Conservation (phyloP, 129 eudicot species). For the Ambrosia trifida region DNA sequence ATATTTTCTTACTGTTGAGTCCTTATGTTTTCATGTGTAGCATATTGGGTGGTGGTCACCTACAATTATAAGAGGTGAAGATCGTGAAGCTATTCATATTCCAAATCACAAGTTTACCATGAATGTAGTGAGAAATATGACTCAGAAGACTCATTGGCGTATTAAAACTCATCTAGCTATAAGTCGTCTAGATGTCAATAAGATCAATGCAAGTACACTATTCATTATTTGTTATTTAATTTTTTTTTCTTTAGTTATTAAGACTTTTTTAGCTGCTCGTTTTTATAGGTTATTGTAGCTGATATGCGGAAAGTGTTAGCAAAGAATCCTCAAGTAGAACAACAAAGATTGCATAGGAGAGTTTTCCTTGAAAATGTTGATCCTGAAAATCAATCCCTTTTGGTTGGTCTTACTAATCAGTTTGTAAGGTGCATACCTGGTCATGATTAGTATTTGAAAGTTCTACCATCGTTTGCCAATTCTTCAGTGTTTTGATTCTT, state of each 20-base stretch:
- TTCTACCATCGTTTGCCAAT: no score
- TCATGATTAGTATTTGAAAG: no score
- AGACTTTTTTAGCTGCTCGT: background rate
- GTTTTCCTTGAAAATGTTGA: conserved; percentile 82
- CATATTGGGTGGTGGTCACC: conserved; percentile 99
- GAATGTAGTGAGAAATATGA: conserved; percentile 91
- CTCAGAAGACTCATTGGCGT: conserved; percentile 98
- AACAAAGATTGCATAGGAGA: conserved; percentile 91
- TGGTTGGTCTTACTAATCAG: conserved; percentile 63
- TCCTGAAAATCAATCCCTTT: conserved; percentile 88
- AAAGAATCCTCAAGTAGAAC: conserved; percentile 98
- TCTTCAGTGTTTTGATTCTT: no score
- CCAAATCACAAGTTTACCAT: conserved; percentile 93
- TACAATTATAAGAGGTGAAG: conserved; percentile 90
- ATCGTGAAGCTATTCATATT: conserved; percentile 97
- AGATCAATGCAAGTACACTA: conserved; percentile 65
- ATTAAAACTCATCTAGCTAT: conserved; percentile 93
- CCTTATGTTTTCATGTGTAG: conserved; percentile 39
- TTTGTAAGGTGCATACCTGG: no score
- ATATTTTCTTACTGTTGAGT: background rate
- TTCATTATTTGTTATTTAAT: conserved; percentile 3
- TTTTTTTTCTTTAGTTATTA: background rate
- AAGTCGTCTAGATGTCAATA: conserved; percentile 86
- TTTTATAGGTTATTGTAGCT: conserved; percentile 80
- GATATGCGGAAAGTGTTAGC: conserved; percentile 97